A percentile compares a stretch with the other conserved stretches of the same genome.
phyloP scores from a whole-genome alignment of 2,329 filamentous ascomycete species.

The Penicillium verrucosum region DNA sequence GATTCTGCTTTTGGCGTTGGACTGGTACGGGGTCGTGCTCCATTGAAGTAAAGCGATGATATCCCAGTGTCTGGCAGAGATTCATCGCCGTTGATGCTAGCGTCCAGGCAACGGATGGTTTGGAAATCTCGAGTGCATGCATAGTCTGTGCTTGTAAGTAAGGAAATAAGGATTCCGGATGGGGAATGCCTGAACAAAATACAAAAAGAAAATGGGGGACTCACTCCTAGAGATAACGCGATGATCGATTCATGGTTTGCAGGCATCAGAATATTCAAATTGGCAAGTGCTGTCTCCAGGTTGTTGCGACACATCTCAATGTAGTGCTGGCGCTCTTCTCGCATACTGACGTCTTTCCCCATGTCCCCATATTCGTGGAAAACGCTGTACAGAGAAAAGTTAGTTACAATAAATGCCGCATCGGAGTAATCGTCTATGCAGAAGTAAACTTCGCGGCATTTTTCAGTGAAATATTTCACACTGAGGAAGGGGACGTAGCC shows the following conservation, averaged over 20 bases:
- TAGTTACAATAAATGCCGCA: constrained; percentile 40
- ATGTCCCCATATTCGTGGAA: constrained; percentile 33
- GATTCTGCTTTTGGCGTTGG: constrained; percentile 34
- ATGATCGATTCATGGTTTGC: constrained; percentile 56
- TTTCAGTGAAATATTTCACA: constrained; percentile 33
- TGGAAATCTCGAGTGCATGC: constrained; percentile 61
- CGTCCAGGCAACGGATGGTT: constrained; percentile 63
- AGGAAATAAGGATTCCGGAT: neutral
- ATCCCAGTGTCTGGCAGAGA: constrained; percentile 61
- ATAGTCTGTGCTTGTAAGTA: constrained; percentile 46
- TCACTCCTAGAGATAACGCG: constrained; percentile 57
- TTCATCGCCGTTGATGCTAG: constrained; percentile 57
- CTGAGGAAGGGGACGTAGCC: constrained; percentile 35
- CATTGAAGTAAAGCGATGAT: constrained; percentile 45
- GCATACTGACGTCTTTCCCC: constrained; percentile 17
- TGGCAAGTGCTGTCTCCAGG: constrained; percentile 44
- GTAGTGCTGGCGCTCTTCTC: constrained; percentile 31
- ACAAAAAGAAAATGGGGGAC: constrained; percentile 17
- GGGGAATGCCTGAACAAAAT: neutral
- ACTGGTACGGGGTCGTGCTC: constrained; percentile 19
- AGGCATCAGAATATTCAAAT: constrained; percentile 57
- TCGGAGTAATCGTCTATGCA: constrained; percentile 42
- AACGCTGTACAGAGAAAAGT: constrained; percentile 39
- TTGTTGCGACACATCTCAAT: constrained; percentile 42
- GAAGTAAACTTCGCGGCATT: constrained; percentile 46